A percentile compares a stretch with the other conserved stretches of the same genome.
Conservation (phyloP, 495 filamentous ascomycete genomes). For the Tetracladium setigerum region DNA sequence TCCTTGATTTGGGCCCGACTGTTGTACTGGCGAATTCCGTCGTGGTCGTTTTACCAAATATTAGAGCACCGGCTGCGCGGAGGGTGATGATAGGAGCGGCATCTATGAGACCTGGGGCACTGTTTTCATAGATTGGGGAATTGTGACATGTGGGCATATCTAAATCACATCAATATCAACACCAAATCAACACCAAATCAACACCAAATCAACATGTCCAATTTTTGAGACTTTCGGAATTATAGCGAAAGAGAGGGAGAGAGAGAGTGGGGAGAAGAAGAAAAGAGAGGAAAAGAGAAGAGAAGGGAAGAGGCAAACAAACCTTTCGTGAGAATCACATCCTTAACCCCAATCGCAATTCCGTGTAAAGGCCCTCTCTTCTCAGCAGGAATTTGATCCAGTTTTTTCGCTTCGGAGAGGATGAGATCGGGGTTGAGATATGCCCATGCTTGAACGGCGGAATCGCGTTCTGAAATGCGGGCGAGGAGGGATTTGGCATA, state of each 20-base stretch:
- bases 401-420: constrained; percentile 38
- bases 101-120: constrained; percentile 29
- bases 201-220: too few relatives aligned
- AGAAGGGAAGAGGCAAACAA: constrained; percentile 12
- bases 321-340: constrained; percentile 52
- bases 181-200: too few relatives aligned
- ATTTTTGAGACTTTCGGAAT: background rate
- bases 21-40: constrained; percentile 42
- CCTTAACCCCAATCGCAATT: constrained; percentile 46
- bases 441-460: constrained; percentile 44
- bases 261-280: background rate
- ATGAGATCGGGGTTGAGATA: constrained; percentile 40
- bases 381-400: constrained; percentile 38
- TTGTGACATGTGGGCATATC: constrained; percentile 47
- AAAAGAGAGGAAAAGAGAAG: constrained; percentile 4
- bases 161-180: constrained; percentile 3
- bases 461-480: constrained; percentile 40
- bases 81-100: constrained; percentile 34
- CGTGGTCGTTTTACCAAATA: constrained; percentile 44
- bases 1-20: constrained; percentile 30
- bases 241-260: background rate
- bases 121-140: constrained; percentile 37
- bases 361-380: constrained; percentile 46
- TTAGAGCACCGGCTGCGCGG: constrained; percentile 38
- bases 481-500: constrained; percentile 45